Conservation (phyloP, 2,329 filamentous ascomycete species). For the Pleomassaria siparia region DNA sequence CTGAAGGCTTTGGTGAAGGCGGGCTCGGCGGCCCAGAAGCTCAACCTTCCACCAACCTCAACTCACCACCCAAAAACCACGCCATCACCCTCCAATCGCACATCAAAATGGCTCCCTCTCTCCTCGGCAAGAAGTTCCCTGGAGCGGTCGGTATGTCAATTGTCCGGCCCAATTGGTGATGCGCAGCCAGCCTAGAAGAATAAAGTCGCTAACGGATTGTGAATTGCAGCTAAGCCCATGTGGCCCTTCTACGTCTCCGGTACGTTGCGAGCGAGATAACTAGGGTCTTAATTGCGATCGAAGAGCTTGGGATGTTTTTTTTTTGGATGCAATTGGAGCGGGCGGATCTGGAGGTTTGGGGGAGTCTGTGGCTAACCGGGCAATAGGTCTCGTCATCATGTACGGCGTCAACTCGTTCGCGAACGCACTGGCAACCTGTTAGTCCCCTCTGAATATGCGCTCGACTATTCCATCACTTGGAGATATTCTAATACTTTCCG, state of each 20-base stretch:
- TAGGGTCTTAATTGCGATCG: background rate
- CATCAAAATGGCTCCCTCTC: conserved; percentile 42
- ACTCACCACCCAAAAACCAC: conserved; percentile 31
- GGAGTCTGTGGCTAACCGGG: conserved; percentile 15
- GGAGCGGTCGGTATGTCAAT: conserved; percentile 50
- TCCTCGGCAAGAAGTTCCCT: conserved; percentile 56
- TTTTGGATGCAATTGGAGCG: conserved; percentile 9
- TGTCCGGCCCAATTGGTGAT: conserved; percentile 6
- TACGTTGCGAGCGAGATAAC: conserved; percentile 55
- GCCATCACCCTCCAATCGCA: conserved; percentile 32
- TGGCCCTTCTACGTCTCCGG: conserved; percentile 92
- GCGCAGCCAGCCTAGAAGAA: conserved; percentile 4
- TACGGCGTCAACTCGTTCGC: conserved; percentile 89
- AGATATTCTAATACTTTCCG: conserved; percentile 19
- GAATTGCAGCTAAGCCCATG: conserved; percentile 76
- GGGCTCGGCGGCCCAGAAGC: conserved; percentile 2
- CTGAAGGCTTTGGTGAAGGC: background rate
- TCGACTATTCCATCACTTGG: background rate
- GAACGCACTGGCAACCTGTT: conserved; percentile 77
- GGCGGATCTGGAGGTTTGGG: background rate
- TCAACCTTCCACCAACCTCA: conserved; percentile 23
- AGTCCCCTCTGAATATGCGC: conserved; percentile 40
- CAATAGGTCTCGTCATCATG: conserved; percentile 75
- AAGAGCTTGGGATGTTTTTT: background rate
- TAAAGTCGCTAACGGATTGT: conserved; percentile 31